Percentiles rank a stretch among this genome's conserved stretches.
These are phyloP conservation scores for Hypoxylon sp. DNA, from an alignment of 2,329 filamentous ascomycete genomes.

Conservation along the genomic window DNA sequence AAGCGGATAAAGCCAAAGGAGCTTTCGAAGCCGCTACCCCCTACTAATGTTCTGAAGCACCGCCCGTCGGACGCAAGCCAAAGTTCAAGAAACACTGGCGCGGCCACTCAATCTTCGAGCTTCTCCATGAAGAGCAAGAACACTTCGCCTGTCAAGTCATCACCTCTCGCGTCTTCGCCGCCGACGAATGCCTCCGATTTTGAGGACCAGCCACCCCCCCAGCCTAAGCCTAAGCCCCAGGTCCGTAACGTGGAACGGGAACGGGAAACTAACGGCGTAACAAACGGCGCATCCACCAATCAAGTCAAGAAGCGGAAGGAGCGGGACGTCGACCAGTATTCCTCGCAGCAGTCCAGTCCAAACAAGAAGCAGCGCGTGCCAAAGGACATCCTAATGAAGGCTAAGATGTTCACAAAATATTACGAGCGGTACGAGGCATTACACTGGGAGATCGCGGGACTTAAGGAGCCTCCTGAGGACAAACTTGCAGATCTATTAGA, in stretches of 20 bases:
- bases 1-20: slow-evolving; percentile 70
- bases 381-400: slow-evolving; percentile 67
- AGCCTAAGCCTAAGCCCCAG: slow-evolving; percentile 42
- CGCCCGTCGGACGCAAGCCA: slow-evolving; percentile 66
- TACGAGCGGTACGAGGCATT: slow-evolving; percentile 71
- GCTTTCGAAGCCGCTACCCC: slow-evolving; percentile 52
- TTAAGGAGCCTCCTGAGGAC: slow-evolving; percentile 66
- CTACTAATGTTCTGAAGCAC: slow-evolving; percentile 58
- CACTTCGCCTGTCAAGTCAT: slow-evolving; percentile 74
- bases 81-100: slow-evolving; percentile 59
- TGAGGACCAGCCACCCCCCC: slow-evolving; percentile 57
- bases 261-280: slow-evolving; percentile 43
- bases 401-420: slow-evolving; percentile 68
- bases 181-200: slow-evolving; percentile 76
- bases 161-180: slow-evolving; percentile 75
- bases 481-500: slow-evolving; percentile 66
- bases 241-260: slow-evolving; percentile 49
- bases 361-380: slow-evolving; percentile 60
- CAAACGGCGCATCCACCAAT: slow-evolving; percentile 44
- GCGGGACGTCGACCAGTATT: slow-evolving; percentile 51
- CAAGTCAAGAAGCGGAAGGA: slow-evolving; percentile 63
- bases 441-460: slow-evolving; percentile 67
- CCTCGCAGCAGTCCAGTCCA: slow-evolving; percentile 52
- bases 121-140: slow-evolving; percentile 65
- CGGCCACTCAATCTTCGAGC: slow-evolving; percentile 57